Evolutionary conservation across 2,329 filamentous ascomycete genomes (phyloP).

Genomic region (Madurella fahalii): DNA sequence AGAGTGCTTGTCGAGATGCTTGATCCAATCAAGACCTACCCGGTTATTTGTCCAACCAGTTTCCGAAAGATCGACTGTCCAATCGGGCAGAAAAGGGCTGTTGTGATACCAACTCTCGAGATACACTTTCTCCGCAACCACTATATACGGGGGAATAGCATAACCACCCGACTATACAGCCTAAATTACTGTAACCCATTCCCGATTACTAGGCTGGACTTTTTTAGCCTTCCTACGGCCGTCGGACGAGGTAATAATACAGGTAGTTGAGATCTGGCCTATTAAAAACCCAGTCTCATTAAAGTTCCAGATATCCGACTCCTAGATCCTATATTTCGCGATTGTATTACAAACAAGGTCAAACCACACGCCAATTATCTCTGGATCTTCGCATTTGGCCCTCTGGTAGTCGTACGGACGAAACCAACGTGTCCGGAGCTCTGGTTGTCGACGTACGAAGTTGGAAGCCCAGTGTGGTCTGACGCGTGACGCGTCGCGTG

Average conservation of each 20-base stretch:
- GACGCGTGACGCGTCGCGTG: neutral
- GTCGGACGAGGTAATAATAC: neutral
- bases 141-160: neutral
- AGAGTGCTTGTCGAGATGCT: neutral
- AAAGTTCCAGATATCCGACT: slow-evolving; percentile 26
- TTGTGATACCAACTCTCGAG: neutral
- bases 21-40: slow-evolving; percentile 1
- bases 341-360: neutral
- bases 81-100: neutral
- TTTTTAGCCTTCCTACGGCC: neutral
- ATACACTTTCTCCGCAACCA: neutral
- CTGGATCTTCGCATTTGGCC: slow-evolving; percentile 24
- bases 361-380: neutral
- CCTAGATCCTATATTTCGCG: slow-evolving; percentile 18
- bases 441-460: slow-evolving; percentile 8
- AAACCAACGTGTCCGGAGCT: slow-evolving; percentile 25
- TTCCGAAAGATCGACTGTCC: neutral
- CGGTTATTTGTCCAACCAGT: neutral
- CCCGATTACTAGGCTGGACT: neutral
- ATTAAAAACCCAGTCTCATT: slow-evolving; percentile 33
- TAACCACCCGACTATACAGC: neutral
- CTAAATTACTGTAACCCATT: neutral
- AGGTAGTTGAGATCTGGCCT: slow-evolving; percentile 22
- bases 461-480: slow-evolving; percentile 21
- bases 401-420: slow-evolving; percentile 25